Percentiles rank a stretch among this genome's conserved stretches.
These are phyloP conservation scores for Botryotinia convoluta DNA, from an alignment of 2,329 filamentous ascomycete genomes.

Conservation along the genomic window DNA sequence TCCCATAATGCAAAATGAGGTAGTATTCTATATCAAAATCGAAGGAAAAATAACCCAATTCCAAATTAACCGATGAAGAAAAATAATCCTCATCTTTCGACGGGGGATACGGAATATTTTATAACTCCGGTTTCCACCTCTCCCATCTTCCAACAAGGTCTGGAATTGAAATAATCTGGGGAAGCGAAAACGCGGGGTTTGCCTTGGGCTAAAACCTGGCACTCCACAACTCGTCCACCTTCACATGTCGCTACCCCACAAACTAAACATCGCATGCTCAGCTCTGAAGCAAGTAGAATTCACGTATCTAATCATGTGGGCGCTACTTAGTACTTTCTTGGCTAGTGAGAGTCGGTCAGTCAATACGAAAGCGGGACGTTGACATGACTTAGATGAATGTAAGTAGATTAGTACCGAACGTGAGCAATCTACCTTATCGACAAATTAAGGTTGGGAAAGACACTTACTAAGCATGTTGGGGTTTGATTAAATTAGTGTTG, in stretches of 20 bases:
- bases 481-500: not conserved
- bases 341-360: not conserved
- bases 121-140: not conserved
- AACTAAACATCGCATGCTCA: not conserved
- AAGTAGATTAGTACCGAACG: not conserved
- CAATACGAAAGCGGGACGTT: not conserved
- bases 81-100: not conserved
- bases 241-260: not conserved
- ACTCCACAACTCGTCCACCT: not conserved
- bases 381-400: not conserved
- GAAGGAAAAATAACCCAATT: not conserved
- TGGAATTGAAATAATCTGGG: not conserved
- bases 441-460: not conserved
- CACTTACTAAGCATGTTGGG: not conserved
- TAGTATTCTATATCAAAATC: not conserved
- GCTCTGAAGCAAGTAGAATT: not conserved
- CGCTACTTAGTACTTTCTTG: not conserved
- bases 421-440: not conserved
- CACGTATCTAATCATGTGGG: not conserved
- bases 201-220: not conserved
- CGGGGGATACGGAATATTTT: not conserved
- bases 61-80: not conserved
- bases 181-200: conserved; percentile 10
- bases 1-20: not conserved
- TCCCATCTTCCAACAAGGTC: not conserved